Conservation (phyloP, 192 early-diverging fungal species). For the Backusella australiensis region DNA sequence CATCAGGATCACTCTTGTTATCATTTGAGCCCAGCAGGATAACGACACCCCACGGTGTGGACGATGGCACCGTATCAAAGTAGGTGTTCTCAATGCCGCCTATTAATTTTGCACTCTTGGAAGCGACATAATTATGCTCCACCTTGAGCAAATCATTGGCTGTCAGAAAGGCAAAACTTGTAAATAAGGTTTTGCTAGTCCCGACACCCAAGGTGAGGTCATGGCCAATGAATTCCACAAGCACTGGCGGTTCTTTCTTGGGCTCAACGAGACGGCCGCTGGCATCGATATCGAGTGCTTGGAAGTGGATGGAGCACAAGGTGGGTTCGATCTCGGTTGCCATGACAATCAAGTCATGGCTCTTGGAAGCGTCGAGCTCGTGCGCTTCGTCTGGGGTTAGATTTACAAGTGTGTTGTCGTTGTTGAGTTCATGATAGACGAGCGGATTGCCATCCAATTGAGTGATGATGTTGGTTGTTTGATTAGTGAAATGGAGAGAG, state of each 20-base stretch:
- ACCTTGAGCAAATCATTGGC: conserved; percentile 7
- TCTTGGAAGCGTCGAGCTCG: conserved; percentile 4
- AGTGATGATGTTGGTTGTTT: background rate
- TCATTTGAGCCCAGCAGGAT: conserved; percentile 23
- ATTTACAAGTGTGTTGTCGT: background rate
- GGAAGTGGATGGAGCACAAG: background rate
- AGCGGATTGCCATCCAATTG: background rate
- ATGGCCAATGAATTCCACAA: conserved; percentile 31
- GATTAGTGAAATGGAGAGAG: background rate
- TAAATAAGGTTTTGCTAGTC: conserved; percentile 15
- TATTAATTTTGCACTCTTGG: conserved; percentile 10
- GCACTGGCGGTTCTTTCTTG: background rate
- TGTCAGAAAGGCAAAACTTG: conserved; percentile 26
- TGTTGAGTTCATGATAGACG: background rate
- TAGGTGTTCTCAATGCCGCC: conserved; percentile 23
- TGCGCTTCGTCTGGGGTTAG: background rate
- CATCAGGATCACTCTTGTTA: background rate
- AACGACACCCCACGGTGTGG: conserved; percentile 11
- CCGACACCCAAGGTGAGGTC: conserved; percentile 12
- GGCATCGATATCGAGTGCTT: background rate
- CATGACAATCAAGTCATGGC: conserved; percentile 10
- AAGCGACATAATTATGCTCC: conserved; percentile 22
- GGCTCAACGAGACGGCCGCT: background rate
- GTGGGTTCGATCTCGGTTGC: background rate
- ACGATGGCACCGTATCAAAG: conserved; percentile 17